Evolutionary conservation across 176 grass and related monocot genomes (phyloP).

Genomic region (Carex pumila): DNA sequence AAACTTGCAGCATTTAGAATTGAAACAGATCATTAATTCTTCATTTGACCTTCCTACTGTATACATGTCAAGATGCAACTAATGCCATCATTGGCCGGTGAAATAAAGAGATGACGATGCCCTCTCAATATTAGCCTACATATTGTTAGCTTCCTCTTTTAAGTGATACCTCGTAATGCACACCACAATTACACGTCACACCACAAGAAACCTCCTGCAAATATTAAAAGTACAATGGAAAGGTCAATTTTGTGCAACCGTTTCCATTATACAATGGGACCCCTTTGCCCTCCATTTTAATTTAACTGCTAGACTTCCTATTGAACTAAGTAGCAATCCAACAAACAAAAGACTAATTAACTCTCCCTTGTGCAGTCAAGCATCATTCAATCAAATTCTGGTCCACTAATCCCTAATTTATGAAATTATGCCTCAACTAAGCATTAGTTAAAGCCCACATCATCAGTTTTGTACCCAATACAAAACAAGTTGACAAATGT

Average conservation of each 20-base stretch:
- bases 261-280: not conserved
- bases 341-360: not conserved
- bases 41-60: not conserved
- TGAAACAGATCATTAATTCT: not conserved
- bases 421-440: not conserved
- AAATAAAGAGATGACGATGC: not conserved
- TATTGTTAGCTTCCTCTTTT: conserved; percentile 11
- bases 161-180: conserved; percentile 58
- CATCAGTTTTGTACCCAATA: not conserved
- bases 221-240: not conserved
- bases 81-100: not conserved
- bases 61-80: not conserved
- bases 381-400: not conserved
- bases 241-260: not conserved
- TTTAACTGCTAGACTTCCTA: no score
- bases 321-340: not conserved
- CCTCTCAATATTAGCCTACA: not conserved
- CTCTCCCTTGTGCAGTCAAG: not conserved
- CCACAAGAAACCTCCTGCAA: conserved; percentile 44
- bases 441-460: not conserved
- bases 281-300: not conserved
- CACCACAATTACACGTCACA: conserved; percentile 55
- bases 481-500: not conserved
- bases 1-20: not conserved
- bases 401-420: not conserved